Percentiles rank a stretch among this genome's conserved stretches.
These are phyloP conservation scores for Quercus dentata DNA, from an alignment of 306 rosid species.

Conservation along the genomic window DNA sequence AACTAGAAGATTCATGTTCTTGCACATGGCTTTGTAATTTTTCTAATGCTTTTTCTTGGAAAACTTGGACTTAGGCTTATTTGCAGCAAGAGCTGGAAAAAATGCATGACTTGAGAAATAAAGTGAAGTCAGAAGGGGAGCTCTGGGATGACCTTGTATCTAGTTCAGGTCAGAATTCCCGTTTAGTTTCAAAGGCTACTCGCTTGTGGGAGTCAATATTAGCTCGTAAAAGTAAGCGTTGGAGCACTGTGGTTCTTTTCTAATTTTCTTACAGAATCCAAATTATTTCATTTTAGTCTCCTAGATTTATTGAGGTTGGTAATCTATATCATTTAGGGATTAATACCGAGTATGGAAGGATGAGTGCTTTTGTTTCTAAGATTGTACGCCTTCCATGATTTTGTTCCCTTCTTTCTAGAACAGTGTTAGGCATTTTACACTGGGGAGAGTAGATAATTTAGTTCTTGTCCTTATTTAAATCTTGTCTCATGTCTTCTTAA, in stretches of 20 bases:
- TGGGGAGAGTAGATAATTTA: not conserved
- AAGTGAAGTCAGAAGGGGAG: slow-evolving; percentile 98
- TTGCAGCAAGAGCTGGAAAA: slow-evolving; percentile 99
- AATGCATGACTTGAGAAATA: slow-evolving; percentile 88
- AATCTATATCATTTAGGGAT: not conserved
- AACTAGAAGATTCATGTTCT: not conserved
- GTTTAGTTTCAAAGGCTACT: slow-evolving; percentile 94
- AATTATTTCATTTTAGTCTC: slow-evolving; percentile 7
- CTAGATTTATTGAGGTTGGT: not conserved
- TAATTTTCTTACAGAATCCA: slow-evolving; percentile 2
- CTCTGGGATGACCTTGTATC: slow-evolving; percentile 99
- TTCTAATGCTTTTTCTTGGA: slow-evolving; percentile 16
- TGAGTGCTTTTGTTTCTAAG: not conserved
- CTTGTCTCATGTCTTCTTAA: not conserved
- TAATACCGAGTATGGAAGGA: not conserved
- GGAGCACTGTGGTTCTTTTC: not conserved
- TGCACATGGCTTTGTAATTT: not conserved
- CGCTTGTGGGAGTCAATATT: slow-evolving; percentile 97
- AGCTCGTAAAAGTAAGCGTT: slow-evolving; percentile 88
- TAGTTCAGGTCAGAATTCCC: slow-evolving; percentile 96
- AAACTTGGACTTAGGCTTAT: slow-evolving; percentile 71
- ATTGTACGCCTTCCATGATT: not conserved
- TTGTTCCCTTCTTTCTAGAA: not conserved
- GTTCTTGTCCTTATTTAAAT: not conserved
- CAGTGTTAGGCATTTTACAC: not conserved